A percentile compares a stretch with the other conserved stretches of the same genome.
phyloP scores from a whole-genome alignment of 495 filamentous ascomycete genomes.

The Neurospora tetraspora region DNA sequence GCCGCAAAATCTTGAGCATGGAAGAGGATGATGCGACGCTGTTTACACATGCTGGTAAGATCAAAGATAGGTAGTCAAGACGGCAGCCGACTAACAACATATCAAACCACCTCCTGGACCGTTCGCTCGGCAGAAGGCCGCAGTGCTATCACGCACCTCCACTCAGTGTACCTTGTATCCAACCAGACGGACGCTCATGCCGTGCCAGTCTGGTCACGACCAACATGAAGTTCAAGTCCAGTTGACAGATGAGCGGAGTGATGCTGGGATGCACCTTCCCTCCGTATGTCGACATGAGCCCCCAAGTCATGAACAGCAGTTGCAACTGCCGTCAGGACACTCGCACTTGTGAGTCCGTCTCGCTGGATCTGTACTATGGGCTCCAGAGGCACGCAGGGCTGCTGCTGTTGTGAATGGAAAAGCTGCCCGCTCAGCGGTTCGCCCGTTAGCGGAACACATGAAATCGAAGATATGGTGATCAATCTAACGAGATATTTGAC shows the following conservation, averaged over 20 bases:
- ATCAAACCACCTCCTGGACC: neutral
- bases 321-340: neutral
- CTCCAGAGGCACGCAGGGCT: too few species aligned
- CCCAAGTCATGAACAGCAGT: neutral
- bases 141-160: too few species aligned
- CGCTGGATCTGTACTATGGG: too few species aligned
- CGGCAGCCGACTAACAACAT: fast-evolving
- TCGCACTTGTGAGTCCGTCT: neutral
- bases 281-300: neutral
- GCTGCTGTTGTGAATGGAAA: too few species aligned
- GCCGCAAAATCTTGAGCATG: neutral
- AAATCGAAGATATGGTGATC: too few species aligned
- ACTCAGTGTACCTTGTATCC: neutral
- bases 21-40: fast-evolving
- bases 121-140: neutral
- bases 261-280: neutral
- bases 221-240: neutral
- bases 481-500: too few species aligned
- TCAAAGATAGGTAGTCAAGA: neutral
- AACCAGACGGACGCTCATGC: neutral
- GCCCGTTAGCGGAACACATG: too few species aligned
- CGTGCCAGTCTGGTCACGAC: neutral
- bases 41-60: neutral
- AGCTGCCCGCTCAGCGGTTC: too few species aligned
- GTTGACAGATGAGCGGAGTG: neutral